Percentiles rank a stretch among this genome's conserved stretches.
Evolutionary conservation across 2,329 filamentous ascomycete genomes (phyloP).

Genomic region (Pseudocercospora musae): DNA sequence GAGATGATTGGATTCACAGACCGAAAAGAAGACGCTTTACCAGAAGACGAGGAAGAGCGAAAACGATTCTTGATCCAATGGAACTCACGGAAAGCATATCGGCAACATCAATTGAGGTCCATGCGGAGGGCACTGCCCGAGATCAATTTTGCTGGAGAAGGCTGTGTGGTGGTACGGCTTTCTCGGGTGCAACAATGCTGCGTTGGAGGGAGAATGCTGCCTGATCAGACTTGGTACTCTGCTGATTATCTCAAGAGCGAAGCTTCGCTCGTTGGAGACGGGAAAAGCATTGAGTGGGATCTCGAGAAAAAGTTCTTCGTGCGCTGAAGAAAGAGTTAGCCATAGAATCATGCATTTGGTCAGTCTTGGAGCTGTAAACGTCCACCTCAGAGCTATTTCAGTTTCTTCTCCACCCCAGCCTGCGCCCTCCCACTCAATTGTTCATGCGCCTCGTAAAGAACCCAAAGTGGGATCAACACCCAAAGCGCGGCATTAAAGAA

Average conservation of each 20-base stretch:
- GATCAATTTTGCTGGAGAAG: not conserved
- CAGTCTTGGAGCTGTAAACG: not conserved
- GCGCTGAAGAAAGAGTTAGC: not conserved
- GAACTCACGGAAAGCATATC: not conserved
- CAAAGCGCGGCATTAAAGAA: conserved; percentile 62
- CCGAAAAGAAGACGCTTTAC: not conserved
- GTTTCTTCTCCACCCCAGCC: conserved; percentile 18
- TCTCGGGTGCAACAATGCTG: not conserved
- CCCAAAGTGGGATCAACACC: conserved; percentile 59
- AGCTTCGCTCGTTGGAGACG: not conserved
- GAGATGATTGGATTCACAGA: not conserved
- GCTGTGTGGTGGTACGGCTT: not conserved
- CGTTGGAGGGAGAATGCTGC: no score
- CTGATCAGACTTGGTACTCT: not conserved
- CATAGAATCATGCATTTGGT: not conserved
- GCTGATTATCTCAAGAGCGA: not conserved
- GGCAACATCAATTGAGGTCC: not conserved
- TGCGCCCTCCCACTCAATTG: conserved; percentile 30
- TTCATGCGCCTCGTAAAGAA: conserved; percentile 51
- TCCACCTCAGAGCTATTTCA: conserved; percentile 1
- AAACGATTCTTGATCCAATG: not conserved
- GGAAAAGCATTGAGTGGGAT: not conserved
- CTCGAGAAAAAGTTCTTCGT: not conserved
- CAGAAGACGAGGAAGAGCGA: not conserved
- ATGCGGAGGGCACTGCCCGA: not conserved